Evolutionary conservation across 306 rosid genomes (phyloP), one percentile per base, ranked within the genome.

Genomic region (Cicer cuneatum): DNA sequence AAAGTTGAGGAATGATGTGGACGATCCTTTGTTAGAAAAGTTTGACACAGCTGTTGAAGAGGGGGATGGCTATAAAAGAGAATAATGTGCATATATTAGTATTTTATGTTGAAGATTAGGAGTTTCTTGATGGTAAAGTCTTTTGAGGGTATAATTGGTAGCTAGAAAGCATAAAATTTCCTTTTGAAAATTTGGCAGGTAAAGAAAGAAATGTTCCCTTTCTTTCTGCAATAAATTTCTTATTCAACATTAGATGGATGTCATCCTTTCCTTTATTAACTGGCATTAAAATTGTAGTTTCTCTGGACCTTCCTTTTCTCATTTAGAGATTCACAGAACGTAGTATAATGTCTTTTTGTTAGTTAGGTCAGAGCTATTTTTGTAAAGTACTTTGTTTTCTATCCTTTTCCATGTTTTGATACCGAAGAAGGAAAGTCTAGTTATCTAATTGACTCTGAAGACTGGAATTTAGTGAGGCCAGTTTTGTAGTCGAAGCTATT

Each of bases 1-100:
- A 62, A 48, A 68, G 60, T 63, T 42, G 68, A 35, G 57, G 72
- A 77, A 77, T 59, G 69, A 71, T 48, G 52, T 69, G 52, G 73
- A 21, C 5, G 3, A 73, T 66, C 73, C 65, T 69, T 60, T 77
- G 70, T 73, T 13, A 46, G 48, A 54, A 61, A 70, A 51, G 66
- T 49, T 58, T 61, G 57, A 42, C 18, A 40, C 42, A 62, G 59
- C 14, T 75, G 62, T 51, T 61, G 60, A 12, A 69, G 52, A 75
- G 63, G 38, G 74, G 74, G 45, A 63, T 11, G 21, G 66, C 35
- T 71, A 21, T 35, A 54, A 53, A 43, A 52, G 9, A 29, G 18
- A 33, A 40, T 57, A 51, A 21, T 57, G 51, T 45, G 13, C 14
- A 10, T 29, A 29, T 21, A 43, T 39, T 75, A 46, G 42, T 61